Conservation (phyloP, 75 land plant species). For the Picea glauca region DNA sequence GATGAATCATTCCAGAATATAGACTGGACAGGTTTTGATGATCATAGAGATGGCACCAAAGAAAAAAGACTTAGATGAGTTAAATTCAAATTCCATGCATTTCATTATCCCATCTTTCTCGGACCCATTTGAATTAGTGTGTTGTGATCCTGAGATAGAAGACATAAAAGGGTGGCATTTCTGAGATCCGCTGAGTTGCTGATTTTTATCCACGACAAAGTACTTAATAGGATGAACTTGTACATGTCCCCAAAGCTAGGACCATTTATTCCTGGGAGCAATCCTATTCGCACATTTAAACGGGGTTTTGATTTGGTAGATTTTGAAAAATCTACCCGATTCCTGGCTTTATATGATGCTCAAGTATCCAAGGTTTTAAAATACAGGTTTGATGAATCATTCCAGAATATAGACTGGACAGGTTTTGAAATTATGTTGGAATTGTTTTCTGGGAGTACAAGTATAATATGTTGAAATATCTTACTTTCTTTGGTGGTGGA, state of each 20-base stretch:
- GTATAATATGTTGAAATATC: no score
- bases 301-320: not conserved
- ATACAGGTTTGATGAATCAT: constrained; percentile 5
- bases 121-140: not conserved
- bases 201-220: constrained; percentile 3
- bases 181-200: constrained; percentile 22
- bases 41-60: constrained; percentile 15
- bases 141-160: not conserved
- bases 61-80: constrained; percentile 18
- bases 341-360: no score
- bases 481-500: no score
- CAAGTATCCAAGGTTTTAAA: no score
- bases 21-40: constrained; percentile 9
- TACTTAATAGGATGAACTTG: not conserved
- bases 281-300: no score
- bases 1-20: constrained; percentile 2
- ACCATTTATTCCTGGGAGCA: no score
- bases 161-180: not conserved
- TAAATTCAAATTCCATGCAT: not conserved
- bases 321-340: no score
- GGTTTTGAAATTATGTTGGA: not conserved
- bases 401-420: constrained; percentile 2
- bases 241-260: no score
- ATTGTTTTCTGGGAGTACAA: no score
- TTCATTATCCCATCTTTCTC: not conserved